Evolutionary conservation across 2,329 filamentous ascomycete species (phyloP), one percentile per base, ranked within the genome.

Genomic region (Sordariomycetes sp.): DNA sequence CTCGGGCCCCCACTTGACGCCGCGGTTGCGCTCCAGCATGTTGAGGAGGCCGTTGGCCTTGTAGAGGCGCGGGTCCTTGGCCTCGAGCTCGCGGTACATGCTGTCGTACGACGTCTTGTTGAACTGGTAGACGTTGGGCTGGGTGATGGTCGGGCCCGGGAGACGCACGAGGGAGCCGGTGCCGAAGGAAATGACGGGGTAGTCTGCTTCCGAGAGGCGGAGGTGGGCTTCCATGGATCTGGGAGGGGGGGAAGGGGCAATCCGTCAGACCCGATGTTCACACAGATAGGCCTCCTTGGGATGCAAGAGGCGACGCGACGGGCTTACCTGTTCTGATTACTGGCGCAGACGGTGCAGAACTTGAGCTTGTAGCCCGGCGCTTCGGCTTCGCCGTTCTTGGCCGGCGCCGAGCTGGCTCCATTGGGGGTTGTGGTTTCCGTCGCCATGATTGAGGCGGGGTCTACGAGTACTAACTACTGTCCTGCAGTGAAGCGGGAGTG

Each of bases 141-240:
- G 89, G 7, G 84, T 87, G 62, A 96, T 94, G 36, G 86, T 87
- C 1, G 94, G 92, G 0, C 94, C 94, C 0, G 94, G 94, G 0
- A 99, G 78, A 28, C 94, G 89, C 63, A 99, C 94, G 20, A 96
- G 84, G 20, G 90, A 96, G 57, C 94, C 94, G 0, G 94, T 99
- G 61, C 94, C 94, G 69, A 97, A 99, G 20, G 92, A 97, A 64
- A 97, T 95, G 63, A 96, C 92, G n/a, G 94, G 94, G 66, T 94
- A 97, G 54, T 85, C 75, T 53, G 90, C 89, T 60, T 87, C 81
- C 4, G 94, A 89, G 36, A 99, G 85, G 61, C 89, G 89, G 32
- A 96, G 82, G 71, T 99, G 94, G n/a, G 92, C 92, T 78, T 97
- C 94, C 94, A 99, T 97, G n/a, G 89, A 90, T 70, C 86, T 89